Conservation (phyloP, 257 asterid genomes). For the Penstemon barbatus region DNA sequence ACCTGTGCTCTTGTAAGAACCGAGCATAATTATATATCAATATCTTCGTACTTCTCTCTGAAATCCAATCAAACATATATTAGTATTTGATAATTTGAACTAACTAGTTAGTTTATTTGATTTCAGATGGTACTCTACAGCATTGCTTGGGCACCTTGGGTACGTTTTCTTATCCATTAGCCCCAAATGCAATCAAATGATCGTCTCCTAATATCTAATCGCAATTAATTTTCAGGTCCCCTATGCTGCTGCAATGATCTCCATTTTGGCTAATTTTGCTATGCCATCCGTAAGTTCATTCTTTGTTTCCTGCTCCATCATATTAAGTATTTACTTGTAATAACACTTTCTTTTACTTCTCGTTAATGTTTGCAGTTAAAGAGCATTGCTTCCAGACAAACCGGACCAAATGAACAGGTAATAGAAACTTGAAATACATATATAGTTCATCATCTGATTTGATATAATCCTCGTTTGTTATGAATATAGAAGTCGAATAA, state of each 20-base stretch:
- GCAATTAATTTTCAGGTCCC: slow-evolving; percentile 56
- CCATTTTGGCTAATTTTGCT: slow-evolving; percentile 60
- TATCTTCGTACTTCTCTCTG: background rate
- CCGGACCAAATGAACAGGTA: slow-evolving; percentile 86
- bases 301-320: background rate
- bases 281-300: slow-evolving; percentile 69
- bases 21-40: background rate
- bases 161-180: slow-evolving; percentile 24
- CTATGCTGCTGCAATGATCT: slow-evolving; percentile 64
- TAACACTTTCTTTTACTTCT: background rate
- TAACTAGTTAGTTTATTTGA: slow-evolving; percentile 17
- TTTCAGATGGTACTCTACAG: slow-evolving; percentile 82
- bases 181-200: background rate
- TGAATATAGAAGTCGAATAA: no score
- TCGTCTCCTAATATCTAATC: background rate
- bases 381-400: slow-evolving; percentile 91
- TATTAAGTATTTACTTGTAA: background rate
- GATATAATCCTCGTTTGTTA: background rate
- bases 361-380: slow-evolving; percentile 50
- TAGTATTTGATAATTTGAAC: no score
- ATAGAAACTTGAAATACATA: background rate
- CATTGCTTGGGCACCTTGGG: slow-evolving; percentile 95
- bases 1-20: slow-evolving; percentile 54
- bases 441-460: background rate
- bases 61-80: background rate